Conservation (phyloP, 129 eudicot species). For the Calendula officinalis region DNA sequence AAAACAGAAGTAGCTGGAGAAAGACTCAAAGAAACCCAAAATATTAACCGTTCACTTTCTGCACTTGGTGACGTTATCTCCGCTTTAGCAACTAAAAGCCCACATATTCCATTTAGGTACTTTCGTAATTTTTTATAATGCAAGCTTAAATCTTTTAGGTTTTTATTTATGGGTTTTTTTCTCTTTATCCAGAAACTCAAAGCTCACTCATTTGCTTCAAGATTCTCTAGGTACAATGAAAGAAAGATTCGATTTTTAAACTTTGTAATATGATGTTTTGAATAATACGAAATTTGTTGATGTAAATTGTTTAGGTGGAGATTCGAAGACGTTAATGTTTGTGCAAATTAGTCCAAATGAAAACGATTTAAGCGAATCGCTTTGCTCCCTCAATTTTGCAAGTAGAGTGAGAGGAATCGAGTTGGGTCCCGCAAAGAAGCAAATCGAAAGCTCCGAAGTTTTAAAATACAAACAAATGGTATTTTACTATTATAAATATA, state of each 20-base stretch:
- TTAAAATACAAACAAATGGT: slow-evolving; percentile 82
- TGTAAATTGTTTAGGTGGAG: slow-evolving; percentile 36
- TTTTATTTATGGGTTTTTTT: neutral
- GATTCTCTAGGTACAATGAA: slow-evolving; percentile 41
- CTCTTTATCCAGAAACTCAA: slow-evolving; percentile 38
- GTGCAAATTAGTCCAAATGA: slow-evolving; percentile 50
- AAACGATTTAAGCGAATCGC: slow-evolving; percentile 40
- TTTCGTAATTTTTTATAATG: neutral
- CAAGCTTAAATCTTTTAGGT: neutral
- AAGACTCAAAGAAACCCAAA: slow-evolving; percentile 87
- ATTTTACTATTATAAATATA: too few relatives aligned
- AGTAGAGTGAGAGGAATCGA: slow-evolving; percentile 47
- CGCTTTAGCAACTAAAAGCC: slow-evolving; percentile 81
- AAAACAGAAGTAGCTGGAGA: slow-evolving; percentile 96
- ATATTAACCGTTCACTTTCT: slow-evolving; percentile 88
- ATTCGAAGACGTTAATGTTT: slow-evolving; percentile 43
- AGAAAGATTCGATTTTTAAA: slow-evolving; percentile 4
- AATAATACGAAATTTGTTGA: neutral
- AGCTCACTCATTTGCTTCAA: slow-evolving; percentile 45
- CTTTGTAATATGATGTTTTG: slow-evolving; percentile 1
- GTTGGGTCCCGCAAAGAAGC: slow-evolving; percentile 46
- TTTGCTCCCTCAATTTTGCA: slow-evolving; percentile 43
- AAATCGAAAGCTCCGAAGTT: slow-evolving; percentile 38
- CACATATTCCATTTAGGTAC: slow-evolving; percentile 89
- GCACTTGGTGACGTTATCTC: slow-evolving; percentile 99